Evolutionary conservation across 192 early-diverging fungal species (phyloP), one percentile per base, ranked within the genome.

Genomic region (Irineochytrium annulatum): DNA sequence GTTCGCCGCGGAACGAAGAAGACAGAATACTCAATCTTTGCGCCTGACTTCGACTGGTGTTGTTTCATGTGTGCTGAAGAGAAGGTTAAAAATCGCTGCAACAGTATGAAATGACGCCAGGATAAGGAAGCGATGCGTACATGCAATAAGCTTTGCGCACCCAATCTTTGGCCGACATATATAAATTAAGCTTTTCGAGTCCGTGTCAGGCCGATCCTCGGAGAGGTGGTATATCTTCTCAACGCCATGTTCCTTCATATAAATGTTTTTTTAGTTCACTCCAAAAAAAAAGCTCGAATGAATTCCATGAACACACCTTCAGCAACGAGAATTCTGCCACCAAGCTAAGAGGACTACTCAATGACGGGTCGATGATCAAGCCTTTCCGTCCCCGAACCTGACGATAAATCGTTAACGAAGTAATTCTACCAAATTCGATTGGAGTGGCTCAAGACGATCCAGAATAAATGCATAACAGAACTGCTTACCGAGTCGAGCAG

Each of bases 1-100:
- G 94, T 93, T 8, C 91, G 83, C 27, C 88, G 78, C 11, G 95
- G 94, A 1, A 93, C 92, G 69, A 98, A 88, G 61, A 89, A 93
- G 28, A 95, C 32, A 22, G 11, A 22, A 24, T 22, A 49, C 5
- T 49, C 46, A 6, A 41, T 41, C 11, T 8, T 41, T 8, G 8
- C n/a, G 8, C 11, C 37, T 13, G 65, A 61, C 19, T 49, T 43
- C 28, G 46, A 14, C 29, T 39, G 35, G 6, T 45, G 26, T 43
- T 44, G 55, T 14, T 69, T 28, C 28, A 45, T 52, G 20, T 56
- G 58, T 67, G 1, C 20, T 35, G 17, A 52, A 34, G 60, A 20
- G 19, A 17, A 20, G 6, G 46, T 49, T 49, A 31, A 27, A 43
- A 27, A 52, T 3, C n/a, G n/a, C n/a, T n/a, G n/a, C n/a, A n/a